Conservation (phyloP, 257 asterid genomes). For the Solanum chilense region DNA sequence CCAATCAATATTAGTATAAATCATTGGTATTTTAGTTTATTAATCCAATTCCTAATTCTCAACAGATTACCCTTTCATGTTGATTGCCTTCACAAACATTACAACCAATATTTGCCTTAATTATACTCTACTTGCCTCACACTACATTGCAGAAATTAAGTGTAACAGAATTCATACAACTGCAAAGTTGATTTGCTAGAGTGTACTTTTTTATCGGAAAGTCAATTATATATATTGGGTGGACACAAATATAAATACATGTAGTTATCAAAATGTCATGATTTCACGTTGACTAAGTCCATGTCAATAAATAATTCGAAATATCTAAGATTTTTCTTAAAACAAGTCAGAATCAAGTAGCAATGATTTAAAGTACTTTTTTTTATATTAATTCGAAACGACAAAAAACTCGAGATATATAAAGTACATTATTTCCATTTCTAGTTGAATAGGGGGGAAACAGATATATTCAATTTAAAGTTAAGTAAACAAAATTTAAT, state of each 20-base stretch:
- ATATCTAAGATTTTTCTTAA: background rate
- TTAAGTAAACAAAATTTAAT: background rate
- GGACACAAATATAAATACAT: background rate
- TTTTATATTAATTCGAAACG: background rate
- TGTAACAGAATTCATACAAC: background rate
- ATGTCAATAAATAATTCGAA: background rate
- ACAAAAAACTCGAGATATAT: background rate
- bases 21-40: constrained; percentile 7
- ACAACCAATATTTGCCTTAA: background rate
- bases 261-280: background rate
- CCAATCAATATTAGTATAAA: constrained; percentile 1
- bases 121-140: background rate
- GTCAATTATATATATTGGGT: background rate
- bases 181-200: background rate
- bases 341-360: background rate
- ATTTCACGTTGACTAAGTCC: background rate
- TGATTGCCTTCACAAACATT: constrained; percentile 49
- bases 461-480: background rate
- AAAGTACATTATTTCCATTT: background rate
- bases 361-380: background rate
- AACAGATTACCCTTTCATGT: constrained; percentile 60
- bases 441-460: background rate
- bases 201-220: no score
- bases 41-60: constrained; percentile 51
- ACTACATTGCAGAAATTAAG: background rate